Evolutionary conservation across 805 yeast genomes (phyloP).

Genomic region (Ogataea degrootiae): DNA sequence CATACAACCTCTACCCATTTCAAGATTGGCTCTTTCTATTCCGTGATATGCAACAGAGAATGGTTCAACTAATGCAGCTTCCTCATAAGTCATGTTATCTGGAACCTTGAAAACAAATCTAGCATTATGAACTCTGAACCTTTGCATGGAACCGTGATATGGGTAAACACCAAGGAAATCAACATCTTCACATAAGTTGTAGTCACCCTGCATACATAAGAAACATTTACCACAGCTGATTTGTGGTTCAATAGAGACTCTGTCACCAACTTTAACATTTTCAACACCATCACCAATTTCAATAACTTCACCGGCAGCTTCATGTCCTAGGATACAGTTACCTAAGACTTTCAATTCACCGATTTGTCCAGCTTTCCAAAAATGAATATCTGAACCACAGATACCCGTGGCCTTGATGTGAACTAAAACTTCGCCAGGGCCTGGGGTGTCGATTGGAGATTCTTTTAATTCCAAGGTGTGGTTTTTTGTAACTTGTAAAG

Average conservation of each 20-base stretch:
- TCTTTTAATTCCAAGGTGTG: conserved; percentile 16
- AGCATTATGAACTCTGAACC: conserved; percentile 31
- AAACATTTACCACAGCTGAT: conserved; percentile 42
- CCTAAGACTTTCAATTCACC: conserved; percentile 39
- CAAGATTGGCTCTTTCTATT: conserved; percentile 39
- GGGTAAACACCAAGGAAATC: conserved; percentile 36
- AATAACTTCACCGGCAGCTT: conserved; percentile 40
- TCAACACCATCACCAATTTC: conserved; percentile 45
- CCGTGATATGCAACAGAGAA: conserved; percentile 51
- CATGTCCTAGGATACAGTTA: conserved; percentile 41
- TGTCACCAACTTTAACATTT: conserved; percentile 40
- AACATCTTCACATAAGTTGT: conserved; percentile 36
- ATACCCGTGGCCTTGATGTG: conserved; percentile 65
- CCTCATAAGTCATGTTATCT: conserved; percentile 40
- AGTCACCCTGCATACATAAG: conserved; percentile 36
- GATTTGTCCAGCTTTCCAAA: conserved; percentile 60
- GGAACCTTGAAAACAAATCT: conserved; percentile 35
- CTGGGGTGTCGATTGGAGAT: conserved; percentile 24
- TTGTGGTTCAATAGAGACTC: conserved; percentile 52
- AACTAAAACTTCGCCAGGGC: conserved; percentile 42
- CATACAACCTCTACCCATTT: conserved; percentile 43
- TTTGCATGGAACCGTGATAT: conserved; percentile 35
- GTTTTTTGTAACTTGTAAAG: conserved; percentile 18
- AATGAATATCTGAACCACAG: conserved; percentile 73
- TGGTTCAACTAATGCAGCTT: conserved; percentile 55